phyloP scores from a whole-genome alignment of 306 rosid species.

The Ziziphus jujuba region DNA sequence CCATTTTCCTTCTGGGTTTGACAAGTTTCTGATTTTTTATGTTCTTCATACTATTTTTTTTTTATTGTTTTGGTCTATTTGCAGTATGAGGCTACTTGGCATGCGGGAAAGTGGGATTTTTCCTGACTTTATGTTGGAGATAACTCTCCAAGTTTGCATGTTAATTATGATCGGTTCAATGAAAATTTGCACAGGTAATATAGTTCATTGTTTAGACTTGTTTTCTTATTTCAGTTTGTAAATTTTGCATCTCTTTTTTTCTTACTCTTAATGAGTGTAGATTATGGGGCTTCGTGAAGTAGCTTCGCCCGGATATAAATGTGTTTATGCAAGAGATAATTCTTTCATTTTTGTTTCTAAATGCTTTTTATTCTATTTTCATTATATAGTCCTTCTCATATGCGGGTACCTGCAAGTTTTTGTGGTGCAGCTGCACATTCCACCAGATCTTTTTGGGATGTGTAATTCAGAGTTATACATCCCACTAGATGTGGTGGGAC shows the following conservation, averaged over 20 bases:
- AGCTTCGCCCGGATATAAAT: too few species aligned
- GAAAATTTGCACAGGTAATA: constrained; percentile 83
- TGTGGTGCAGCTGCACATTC: too few species aligned
- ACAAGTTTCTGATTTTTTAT: not conserved
- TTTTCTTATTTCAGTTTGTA: not conserved
- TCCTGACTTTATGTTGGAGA: constrained; percentile 51
- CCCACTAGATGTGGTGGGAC: too few species aligned
- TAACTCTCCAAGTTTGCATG: constrained; percentile 39
- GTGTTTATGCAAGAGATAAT: too few species aligned
- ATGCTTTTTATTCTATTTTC: too few species aligned
- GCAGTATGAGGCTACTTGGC: constrained; percentile 96
- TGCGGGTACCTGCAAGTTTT: too few species aligned
- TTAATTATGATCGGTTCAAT: constrained; percentile 61
- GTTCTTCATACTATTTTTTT: not conserved
- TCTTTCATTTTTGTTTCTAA: too few species aligned
- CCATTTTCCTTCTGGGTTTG: not conserved
- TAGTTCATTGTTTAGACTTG: not conserved
- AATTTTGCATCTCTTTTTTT: constrained; percentile 2
- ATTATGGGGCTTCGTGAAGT: too few species aligned
- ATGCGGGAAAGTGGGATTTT: constrained; percentile 97
- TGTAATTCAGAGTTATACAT: too few species aligned
- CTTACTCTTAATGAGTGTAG: too few species aligned
- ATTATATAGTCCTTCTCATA: too few species aligned
- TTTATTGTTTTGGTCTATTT: constrained; percentile 2
- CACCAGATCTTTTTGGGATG: too few species aligned